Conservation (phyloP, 805 yeast species). For the Myxozyma lipomycoides region DNA sequence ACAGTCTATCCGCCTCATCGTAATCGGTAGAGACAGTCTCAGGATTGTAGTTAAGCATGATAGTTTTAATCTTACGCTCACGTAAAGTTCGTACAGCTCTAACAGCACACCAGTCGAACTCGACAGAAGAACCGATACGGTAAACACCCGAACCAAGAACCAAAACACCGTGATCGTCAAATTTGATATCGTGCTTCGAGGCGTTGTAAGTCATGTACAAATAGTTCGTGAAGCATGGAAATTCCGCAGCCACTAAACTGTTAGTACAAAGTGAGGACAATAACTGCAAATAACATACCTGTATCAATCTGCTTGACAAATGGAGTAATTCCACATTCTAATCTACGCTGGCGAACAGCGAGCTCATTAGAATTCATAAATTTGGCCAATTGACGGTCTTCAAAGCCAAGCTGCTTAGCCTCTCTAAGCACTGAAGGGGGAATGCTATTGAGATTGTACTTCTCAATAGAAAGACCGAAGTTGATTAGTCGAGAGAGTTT, state of each 20-base stretch:
- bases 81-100: constrained; percentile 92
- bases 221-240: constrained; percentile 94
- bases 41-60: constrained; percentile 97
- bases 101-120: constrained; percentile 99
- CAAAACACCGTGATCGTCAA: constrained; percentile 90
- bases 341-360: constrained; percentile 83
- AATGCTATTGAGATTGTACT: constrained; percentile 42
- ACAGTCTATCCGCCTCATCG: constrained; percentile 95
- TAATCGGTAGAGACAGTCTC: constrained; percentile 98
- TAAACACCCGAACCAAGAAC: constrained; percentile 98
- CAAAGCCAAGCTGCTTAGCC: constrained; percentile 96
- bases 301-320: constrained; percentile 97
- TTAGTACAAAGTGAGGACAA: neutral
- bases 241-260: constrained; percentile 79
- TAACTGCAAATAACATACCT: constrained; percentile 34
- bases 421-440: constrained; percentile 64
- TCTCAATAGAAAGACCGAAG: constrained; percentile 52
- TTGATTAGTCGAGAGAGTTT: constrained; percentile 72
- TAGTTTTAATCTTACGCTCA: constrained; percentile 78
- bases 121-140: constrained; percentile 98
- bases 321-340: constrained; percentile 81
- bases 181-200: constrained; percentile 76
- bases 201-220: constrained; percentile 94
- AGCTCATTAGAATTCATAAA: constrained; percentile 86
- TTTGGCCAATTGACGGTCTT: constrained; percentile 92